These are phyloP conservation scores for Berkeleyomyces basicola DNA, from an alignment of 2,329 filamentous ascomycete species.

Conservation along the genomic window DNA sequence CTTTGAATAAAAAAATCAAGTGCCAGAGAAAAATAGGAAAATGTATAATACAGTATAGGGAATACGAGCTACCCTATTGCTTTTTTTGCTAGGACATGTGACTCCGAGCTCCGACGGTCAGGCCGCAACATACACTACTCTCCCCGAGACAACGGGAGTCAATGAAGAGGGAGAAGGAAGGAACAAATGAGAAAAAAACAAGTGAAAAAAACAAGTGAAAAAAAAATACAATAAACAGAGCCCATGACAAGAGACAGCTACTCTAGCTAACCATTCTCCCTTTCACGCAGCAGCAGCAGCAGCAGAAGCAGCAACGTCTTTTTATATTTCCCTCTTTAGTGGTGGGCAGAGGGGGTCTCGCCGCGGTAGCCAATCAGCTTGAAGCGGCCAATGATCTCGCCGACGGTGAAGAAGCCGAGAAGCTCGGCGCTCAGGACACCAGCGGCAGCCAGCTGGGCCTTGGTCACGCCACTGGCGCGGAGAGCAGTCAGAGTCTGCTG, in stretches of 20 bases:
- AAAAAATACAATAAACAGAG: not conserved
- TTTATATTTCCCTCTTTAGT: conserved; percentile 26
- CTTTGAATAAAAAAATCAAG: not conserved
- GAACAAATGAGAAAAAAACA: not conserved
- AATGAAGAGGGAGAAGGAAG: not conserved
- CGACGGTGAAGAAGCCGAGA: conserved; percentile 92
- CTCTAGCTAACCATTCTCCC: not conserved
- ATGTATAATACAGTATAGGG: not conserved
- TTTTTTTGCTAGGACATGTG: not conserved
- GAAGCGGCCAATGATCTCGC: conserved; percentile 89
- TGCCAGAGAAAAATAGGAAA: not conserved
- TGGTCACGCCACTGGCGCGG: conserved; percentile 50
- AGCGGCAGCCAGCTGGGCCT: conserved; percentile 51
- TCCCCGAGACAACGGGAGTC: not conserved
- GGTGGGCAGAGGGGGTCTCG: conserved; percentile 42
- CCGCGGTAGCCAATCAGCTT: conserved; percentile 90
- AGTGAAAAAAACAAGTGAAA: not conserved
- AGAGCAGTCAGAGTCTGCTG: conserved; percentile 40
- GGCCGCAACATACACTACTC: not conserved
- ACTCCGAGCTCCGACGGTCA: not conserved
- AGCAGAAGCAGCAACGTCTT: not conserved
- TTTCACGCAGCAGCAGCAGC: not conserved
- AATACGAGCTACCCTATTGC: not conserved
- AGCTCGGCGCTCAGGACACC: conserved; percentile 74
- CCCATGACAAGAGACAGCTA: not conserved